Conservation (phyloP, 2,329 filamentous ascomycete genomes). For the Colletotrichum sp. region DNA sequence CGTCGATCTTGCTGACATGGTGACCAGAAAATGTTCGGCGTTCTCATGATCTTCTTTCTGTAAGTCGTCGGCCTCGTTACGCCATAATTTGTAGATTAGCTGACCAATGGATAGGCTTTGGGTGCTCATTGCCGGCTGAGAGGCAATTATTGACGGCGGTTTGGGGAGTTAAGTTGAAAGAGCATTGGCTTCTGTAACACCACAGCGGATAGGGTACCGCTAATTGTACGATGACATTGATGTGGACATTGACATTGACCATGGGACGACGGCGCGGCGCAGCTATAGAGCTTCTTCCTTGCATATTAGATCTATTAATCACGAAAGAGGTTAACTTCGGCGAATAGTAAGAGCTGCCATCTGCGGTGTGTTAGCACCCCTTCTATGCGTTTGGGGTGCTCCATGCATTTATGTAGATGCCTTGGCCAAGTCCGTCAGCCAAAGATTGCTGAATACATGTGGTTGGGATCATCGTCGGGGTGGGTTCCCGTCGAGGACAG, state of each 20-base stretch:
- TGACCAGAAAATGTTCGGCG: conserved; percentile 71
- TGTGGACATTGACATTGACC: neutral
- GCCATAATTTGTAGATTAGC: neutral
- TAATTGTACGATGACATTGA: conserved; percentile 13
- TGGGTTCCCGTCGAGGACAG: neutral
- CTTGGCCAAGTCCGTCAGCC: neutral
- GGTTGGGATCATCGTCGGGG: neutral
- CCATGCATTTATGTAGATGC: neutral
- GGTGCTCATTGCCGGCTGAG: conserved; percentile 68
- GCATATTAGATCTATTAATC: conserved; percentile 21
- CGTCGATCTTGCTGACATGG: neutral
- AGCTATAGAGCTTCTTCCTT: conserved; percentile 13
- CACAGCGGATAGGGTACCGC: neutral
- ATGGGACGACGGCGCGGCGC: neutral
- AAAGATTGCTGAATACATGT: neutral
- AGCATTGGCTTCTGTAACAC: conserved; percentile 19
- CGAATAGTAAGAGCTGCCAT: neutral
- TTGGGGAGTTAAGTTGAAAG: neutral
- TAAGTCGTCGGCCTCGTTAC: conserved; percentile 37
- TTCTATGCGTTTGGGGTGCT: neutral
- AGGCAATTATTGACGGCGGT: neutral
- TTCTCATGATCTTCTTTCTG: conserved; percentile 93
- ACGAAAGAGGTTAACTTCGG: conserved; percentile 13
- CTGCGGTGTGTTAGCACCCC: neutral
- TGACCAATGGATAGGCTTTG: conserved; percentile 53